A percentile compares a stretch with the other conserved stretches of the same genome.
Evolutionary conservation across 148 eudicot genomes (phyloP).

Genomic region (Diospyros kaki): DNA sequence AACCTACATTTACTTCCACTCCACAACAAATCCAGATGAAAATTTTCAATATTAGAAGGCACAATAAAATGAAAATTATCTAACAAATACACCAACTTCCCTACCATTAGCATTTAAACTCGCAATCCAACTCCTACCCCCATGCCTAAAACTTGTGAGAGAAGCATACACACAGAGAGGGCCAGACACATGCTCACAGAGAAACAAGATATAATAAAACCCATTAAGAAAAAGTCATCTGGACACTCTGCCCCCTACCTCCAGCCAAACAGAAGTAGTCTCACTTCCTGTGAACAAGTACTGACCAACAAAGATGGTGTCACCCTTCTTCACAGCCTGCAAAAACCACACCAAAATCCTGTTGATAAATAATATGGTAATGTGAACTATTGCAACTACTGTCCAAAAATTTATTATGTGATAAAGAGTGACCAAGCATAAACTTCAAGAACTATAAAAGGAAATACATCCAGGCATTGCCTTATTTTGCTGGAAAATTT

Average conservation of each 20-base stretch:
- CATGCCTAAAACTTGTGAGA: not conserved
- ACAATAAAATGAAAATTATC: too few relatives aligned
- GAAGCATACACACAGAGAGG: not conserved
- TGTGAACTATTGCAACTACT: not conserved
- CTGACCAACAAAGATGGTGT: slow-evolving; percentile 92
- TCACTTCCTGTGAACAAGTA: slow-evolving; percentile 99
- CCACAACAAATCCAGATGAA: not conserved
- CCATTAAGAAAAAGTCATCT: not conserved
- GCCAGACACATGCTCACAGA: not conserved
- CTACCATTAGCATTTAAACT: not conserved
- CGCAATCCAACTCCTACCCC: too few relatives aligned
- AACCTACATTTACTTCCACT: not conserved
- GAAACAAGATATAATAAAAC: not conserved
- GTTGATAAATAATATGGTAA: not conserved
- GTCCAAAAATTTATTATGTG: not conserved
- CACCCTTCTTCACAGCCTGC: slow-evolving; percentile 94
- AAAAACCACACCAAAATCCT: slow-evolving; percentile 18
- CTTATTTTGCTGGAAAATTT: too few relatives aligned
- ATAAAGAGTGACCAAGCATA: not conserved
- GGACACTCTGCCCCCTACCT: slow-evolving; percentile 50
- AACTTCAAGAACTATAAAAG: not conserved
- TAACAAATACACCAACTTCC: not conserved
- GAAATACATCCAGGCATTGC: too few relatives aligned
- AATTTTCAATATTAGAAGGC: not conserved
- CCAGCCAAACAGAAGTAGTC: slow-evolving; percentile 97